A percentile compares a stretch with the other conserved stretches of the same genome.
Conservation (phyloP, 192 early-diverging fungal species). For the Entomortierella parvispora region DNA sequence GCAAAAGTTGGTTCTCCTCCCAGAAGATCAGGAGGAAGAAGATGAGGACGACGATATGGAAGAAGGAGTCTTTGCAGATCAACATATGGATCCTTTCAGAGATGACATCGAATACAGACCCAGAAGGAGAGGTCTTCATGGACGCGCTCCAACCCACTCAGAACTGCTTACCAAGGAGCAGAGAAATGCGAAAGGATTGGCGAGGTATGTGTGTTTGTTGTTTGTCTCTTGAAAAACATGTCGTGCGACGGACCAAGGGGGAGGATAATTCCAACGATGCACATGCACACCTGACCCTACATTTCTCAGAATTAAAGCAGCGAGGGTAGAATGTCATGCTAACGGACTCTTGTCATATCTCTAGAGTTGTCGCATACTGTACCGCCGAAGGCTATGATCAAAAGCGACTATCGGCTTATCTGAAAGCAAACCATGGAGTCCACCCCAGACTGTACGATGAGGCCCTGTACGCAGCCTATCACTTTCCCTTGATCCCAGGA, state of each 20-base stretch:
- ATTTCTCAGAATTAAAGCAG: neutral
- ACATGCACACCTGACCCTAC: neutral
- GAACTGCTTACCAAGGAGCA: slow-evolving; percentile 65
- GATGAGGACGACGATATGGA: slow-evolving; percentile 28
- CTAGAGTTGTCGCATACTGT: slow-evolving; percentile 81
- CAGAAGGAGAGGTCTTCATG: slow-evolving; percentile 38
- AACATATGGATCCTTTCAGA: slow-evolving; percentile 25
- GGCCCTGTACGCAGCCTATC: slow-evolving; percentile 65
- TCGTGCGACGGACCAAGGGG: neutral
- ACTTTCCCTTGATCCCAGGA: slow-evolving; percentile 62
- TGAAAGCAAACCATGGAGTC: slow-evolving; percentile 60
- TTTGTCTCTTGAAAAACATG: neutral
- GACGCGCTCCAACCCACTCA: slow-evolving; percentile 57
- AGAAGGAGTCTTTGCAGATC: slow-evolving; percentile 18
- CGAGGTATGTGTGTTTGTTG: slow-evolving; percentile 49
- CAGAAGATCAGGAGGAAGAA: slow-evolving; percentile 54
- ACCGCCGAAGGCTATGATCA: slow-evolving; percentile 72
- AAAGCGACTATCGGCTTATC: slow-evolving; percentile 51
- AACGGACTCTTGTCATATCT: too few relatives aligned
- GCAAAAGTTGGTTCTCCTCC: slow-evolving; percentile 89
- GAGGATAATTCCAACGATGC: neutral
- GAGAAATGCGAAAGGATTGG: slow-evolving; percentile 55
- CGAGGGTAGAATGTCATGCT: neutral
- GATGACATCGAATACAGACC: slow-evolving; percentile 25
- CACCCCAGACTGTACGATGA: slow-evolving; percentile 64